A percentile compares a stretch with the other conserved stretches of the same genome.
These are phyloP conservation scores for Pythium periplocum DNA, from an alignment of 352 stramenopile genomes.

Conservation along the genomic window DNA sequence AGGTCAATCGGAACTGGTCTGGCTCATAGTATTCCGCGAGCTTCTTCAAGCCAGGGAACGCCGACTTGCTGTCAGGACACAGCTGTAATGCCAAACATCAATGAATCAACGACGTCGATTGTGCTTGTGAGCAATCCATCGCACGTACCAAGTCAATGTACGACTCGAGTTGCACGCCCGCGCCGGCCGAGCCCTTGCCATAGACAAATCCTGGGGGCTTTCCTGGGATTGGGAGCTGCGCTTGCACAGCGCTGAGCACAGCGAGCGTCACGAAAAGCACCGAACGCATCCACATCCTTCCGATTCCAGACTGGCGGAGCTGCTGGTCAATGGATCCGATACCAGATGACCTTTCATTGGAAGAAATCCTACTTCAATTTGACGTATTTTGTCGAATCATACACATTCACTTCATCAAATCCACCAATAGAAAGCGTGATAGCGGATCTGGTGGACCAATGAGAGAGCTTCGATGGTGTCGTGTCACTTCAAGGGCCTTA, in stretches of 20 bases:
- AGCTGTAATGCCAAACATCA: slow-evolving; percentile 25
- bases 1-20: slow-evolving; percentile 55
- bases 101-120: neutral
- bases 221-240: slow-evolving; percentile 57
- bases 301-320: too few relatives aligned
- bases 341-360: too few relatives aligned
- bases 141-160: slow-evolving; percentile 68
- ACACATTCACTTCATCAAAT: too few relatives aligned
- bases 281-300: slow-evolving; percentile 6
- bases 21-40: slow-evolving; percentile 46
- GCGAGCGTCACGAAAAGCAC: slow-evolving; percentile 4
- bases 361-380: too few relatives aligned
- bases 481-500: too few relatives aligned
- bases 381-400: too few relatives aligned
- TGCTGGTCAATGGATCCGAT: too few relatives aligned
- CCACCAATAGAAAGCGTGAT: too few relatives aligned
- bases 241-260: slow-evolving; percentile 1
- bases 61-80: slow-evolving; percentile 66
- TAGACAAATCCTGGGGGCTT: slow-evolving; percentile 61
- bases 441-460: too few relatives aligned
- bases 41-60: slow-evolving; percentile 62
- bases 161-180: slow-evolving; percentile 73
- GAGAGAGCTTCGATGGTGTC: too few relatives aligned
- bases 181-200: slow-evolving; percentile 37
- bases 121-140: too few relatives aligned